These are phyloP conservation scores for Pholiota adiposa DNA, from an alignment of 1,284 basidiomycete species.

Conservation along the genomic window DNA sequence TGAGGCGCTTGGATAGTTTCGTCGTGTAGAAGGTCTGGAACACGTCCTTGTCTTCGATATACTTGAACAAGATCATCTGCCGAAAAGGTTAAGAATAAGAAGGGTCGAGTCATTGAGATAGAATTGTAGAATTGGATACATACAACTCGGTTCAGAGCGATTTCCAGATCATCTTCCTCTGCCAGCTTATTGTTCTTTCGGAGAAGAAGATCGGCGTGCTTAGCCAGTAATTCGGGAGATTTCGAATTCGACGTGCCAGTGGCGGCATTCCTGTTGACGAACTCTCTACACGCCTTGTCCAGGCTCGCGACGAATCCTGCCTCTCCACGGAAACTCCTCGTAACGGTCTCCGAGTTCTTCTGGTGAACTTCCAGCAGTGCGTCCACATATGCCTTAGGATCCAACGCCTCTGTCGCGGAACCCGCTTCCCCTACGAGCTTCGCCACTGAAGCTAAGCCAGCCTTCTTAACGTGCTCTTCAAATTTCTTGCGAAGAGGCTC, in stretches of 20 bases:
- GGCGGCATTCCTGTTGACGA: constrained; percentile 93
- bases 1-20: constrained; percentile 93
- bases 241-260: constrained; percentile 81
- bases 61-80: constrained; percentile 98
- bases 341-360: constrained; percentile 91
- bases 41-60: constrained; percentile 98
- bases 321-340: constrained; percentile 90
- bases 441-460: constrained; percentile 83
- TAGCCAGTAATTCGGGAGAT: constrained; percentile 93
- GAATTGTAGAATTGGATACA: constrained; percentile 18
- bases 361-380: constrained; percentile 89
- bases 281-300: constrained; percentile 95
- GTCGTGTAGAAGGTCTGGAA: constrained; percentile 99
- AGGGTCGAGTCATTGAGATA: not conserved
- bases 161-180: constrained; percentile 90
- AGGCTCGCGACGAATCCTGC: constrained; percentile 94
- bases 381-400: constrained; percentile 94
- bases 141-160: constrained; percentile 89
- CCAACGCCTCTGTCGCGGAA: constrained; percentile 63
- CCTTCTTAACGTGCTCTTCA: constrained; percentile 93
- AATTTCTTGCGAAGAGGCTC: constrained; percentile 93
- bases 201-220: constrained; percentile 89
- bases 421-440: constrained; percentile 77
- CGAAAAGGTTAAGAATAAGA: constrained; percentile 5
- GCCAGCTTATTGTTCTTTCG: constrained; percentile 96